These are phyloP conservation scores for Dioszegia hungarica DNA, from an alignment of 768 basidiomycete species.

Conservation along the genomic window DNA sequence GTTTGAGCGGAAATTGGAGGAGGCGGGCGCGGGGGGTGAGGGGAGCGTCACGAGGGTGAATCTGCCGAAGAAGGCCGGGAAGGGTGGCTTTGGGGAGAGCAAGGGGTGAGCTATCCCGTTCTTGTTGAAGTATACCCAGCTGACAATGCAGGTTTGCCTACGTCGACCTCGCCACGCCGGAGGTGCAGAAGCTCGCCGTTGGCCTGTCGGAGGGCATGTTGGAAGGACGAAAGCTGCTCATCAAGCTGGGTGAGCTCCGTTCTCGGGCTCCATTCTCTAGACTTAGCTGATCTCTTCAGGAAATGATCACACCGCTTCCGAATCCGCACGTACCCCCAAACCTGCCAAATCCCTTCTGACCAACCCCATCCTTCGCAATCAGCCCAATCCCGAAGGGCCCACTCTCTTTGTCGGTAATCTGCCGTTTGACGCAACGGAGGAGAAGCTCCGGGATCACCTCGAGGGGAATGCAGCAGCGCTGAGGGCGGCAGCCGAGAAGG, in stretches of 20 bases:
- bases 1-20: conserved; percentile 26
- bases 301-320: conserved; percentile 60
- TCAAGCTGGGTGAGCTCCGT: conserved; percentile 72
- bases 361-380: conserved; percentile 52
- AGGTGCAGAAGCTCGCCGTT: conserved; percentile 71
- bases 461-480: conserved; percentile 59
- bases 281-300: conserved; percentile 53
- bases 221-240: conserved; percentile 79
- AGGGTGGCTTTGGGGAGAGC: conserved; percentile 37
- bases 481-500: conserved; percentile 15
- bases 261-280: not conserved
- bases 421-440: conserved; percentile 80
- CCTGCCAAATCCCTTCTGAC: conserved; percentile 51
- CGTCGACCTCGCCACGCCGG: conserved; percentile 79
- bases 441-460: conserved; percentile 66
- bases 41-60: conserved; percentile 50
- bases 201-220: conserved; percentile 73
- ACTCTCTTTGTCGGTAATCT: conserved; percentile 92
- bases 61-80: conserved; percentile 69
- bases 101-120: conserved; percentile 27
- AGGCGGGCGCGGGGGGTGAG: conserved; percentile 22
- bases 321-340: conserved; percentile 50
- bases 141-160: conserved; percentile 72
- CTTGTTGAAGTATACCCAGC: not conserved
- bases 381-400: conserved; percentile 32